Conservation (phyloP, 345 rosid genomes). For the Populus tremula region DNA sequence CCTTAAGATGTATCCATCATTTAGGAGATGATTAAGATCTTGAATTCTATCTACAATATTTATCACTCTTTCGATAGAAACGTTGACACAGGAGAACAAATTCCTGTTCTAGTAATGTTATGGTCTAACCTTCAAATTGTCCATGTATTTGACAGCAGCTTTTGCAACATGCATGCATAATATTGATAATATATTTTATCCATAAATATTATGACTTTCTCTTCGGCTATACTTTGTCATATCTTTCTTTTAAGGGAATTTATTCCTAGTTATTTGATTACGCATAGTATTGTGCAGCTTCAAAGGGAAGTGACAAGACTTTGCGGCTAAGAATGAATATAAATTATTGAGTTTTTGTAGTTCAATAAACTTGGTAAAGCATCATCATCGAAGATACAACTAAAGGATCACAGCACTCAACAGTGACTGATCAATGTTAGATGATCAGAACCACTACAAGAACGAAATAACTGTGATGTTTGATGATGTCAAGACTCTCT, state of each 20-base stretch:
- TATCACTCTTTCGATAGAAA: background rate
- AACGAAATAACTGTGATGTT: background rate
- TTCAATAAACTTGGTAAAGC: background rate
- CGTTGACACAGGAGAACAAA: conserved; percentile 10
- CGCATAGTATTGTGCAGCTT: background rate
- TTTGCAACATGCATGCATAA: background rate
- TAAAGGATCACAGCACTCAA: background rate
- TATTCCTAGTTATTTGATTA: background rate
- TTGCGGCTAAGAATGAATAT: background rate
- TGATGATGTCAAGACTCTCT: background rate
- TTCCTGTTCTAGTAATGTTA: background rate
- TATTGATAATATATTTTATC: background rate
- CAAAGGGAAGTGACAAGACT: background rate
- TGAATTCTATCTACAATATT: background rate
- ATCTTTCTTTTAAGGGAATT: background rate
- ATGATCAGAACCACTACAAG: background rate
- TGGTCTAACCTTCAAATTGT: background rate
- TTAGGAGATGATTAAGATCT: background rate
- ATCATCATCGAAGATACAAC: background rate
- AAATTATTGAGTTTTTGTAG: background rate
- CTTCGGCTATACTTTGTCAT: background rate
- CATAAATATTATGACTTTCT: background rate
- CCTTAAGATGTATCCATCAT: too few relatives aligned
- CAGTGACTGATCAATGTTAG: background rate
- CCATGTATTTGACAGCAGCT: background rate